A percentile compares a stretch with the other conserved stretches of the same genome.
Evolutionary conservation across 306 rosid species (phyloP).

Genomic region (Medicago ruthenica): DNA sequence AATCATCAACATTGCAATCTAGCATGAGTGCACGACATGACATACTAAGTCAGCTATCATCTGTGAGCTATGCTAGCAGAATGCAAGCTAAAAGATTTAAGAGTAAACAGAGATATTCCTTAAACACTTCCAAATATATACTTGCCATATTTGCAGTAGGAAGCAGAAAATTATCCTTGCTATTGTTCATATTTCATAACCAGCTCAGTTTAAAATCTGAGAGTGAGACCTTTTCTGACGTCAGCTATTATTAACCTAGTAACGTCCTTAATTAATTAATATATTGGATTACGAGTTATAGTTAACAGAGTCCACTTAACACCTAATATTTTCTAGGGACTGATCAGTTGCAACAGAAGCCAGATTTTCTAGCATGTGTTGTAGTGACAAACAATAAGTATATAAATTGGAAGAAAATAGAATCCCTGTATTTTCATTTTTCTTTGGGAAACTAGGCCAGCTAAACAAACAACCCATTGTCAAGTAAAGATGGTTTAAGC

Average conservation of each 20-base stretch:
- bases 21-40: slow-evolving; percentile 22
- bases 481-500: background rate
- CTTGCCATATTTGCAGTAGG: no score
- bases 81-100: slow-evolving; percentile 7
- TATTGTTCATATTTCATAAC: no score
- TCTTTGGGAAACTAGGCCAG: background rate
- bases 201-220: no score
- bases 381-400: slow-evolving; percentile 1
- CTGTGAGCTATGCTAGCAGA: slow-evolving; percentile 22
- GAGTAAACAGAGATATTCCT: slow-evolving; percentile 28
- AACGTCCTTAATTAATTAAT: no score
- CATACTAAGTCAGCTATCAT: slow-evolving; percentile 21
- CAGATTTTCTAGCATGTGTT: background rate
- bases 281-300: no score
- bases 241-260: no score
- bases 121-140: background rate
- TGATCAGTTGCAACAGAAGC: slow-evolving; percentile 3
- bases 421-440: background rate
- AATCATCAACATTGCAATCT: slow-evolving; percentile 23
- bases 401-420: background rate
- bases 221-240: no score
- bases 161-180: no score
- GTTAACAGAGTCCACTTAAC: no score
- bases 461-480: slow-evolving; percentile 5
- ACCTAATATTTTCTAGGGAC: no score